Evolutionary conservation across 306 rosid genomes (phyloP).

Genomic region (Benincasa hispida): DNA sequence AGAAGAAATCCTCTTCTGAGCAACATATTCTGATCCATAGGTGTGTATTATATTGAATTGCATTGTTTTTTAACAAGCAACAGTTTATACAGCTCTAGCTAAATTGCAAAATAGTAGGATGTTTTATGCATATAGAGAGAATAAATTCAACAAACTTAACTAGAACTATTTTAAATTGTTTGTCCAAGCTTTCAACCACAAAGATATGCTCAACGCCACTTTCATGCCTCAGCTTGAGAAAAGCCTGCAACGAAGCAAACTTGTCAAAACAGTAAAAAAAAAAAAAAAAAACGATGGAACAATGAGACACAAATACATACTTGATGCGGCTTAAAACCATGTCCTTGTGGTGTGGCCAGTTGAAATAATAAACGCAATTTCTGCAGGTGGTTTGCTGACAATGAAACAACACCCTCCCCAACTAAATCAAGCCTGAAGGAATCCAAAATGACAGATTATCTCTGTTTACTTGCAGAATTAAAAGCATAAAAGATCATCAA

Average conservation of each 20-base stretch:
- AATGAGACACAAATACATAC: constrained; percentile 28
- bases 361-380: constrained; percentile 73
- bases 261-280: constrained; percentile 18
- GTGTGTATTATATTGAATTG: neutral
- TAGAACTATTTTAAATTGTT: constrained; percentile 64
- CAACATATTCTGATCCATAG: neutral
- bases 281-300: constrained; percentile 3
- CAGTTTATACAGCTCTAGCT: neutral
- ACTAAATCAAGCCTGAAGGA: constrained; percentile 66
- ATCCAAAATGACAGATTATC: constrained; percentile 5
- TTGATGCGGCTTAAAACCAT: constrained; percentile 84
- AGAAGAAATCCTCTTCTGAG: neutral
- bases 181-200: constrained; percentile 63
- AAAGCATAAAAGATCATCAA: constrained; percentile 5
- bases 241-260: constrained; percentile 51
- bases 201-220: constrained; percentile 74
- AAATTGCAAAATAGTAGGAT: neutral
- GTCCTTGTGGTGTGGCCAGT: constrained; percentile 60
- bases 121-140: neutral
- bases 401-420: constrained; percentile 43
- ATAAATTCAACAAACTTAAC: constrained; percentile 49
- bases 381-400: constrained; percentile 94
- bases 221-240: constrained; percentile 81
- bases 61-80: neutral
- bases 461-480: neutral